Evolutionary conservation across 2,329 filamentous ascomycete genomes (phyloP), one percentile per base, ranked within the genome.

Genomic region (Epicoccum sorghinum): DNA sequence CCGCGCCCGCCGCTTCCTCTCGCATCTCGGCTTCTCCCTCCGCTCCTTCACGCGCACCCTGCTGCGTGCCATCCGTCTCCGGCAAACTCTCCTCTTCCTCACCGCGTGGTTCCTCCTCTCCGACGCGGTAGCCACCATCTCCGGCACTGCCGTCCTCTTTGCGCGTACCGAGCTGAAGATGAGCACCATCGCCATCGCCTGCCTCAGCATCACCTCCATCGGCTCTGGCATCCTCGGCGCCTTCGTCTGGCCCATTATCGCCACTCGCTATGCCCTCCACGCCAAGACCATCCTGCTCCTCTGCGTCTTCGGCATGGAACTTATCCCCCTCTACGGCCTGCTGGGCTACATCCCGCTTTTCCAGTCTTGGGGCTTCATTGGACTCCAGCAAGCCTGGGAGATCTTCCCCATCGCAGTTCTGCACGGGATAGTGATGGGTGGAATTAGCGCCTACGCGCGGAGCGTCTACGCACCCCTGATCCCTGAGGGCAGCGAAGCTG

Each of bases 161-260:
- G 93, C 92, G 22, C 96, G 96, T 75, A 97, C 92, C 0, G 86
- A 93, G 69, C 80, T 98, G 12, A 85, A 90, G 63, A 96, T 98
- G 91, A 83, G 87, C 60, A 89, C 92, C 0, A 92, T 91, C 74
- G 88, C 89, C 0, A 78, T 97, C 25, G 93, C 91, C 1, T 80
- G 96, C 68, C 92, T 98, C 62, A 96, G 91, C 62, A 91, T 97
- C 47, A 92, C 96, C 55, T 90, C 89, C 13, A 96, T 93, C n/a
- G 77, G 86, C 32, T 86, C 86, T 7, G 93, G 93, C n/a, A 88
- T 97, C 8, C 74, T 89, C 7, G 93, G 93, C 8, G 93, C 93
- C 0, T 93, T 96, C 67, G 85, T 86, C 27, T 97, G 93, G 93
- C 87, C 91, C 0, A 86, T 82, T 63, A 80, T 96, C 39, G 93